These are phyloP conservation scores for Lasiodiplodia theobromae DNA, from an alignment of 2,329 filamentous ascomycete species.

Conservation along the genomic window DNA sequence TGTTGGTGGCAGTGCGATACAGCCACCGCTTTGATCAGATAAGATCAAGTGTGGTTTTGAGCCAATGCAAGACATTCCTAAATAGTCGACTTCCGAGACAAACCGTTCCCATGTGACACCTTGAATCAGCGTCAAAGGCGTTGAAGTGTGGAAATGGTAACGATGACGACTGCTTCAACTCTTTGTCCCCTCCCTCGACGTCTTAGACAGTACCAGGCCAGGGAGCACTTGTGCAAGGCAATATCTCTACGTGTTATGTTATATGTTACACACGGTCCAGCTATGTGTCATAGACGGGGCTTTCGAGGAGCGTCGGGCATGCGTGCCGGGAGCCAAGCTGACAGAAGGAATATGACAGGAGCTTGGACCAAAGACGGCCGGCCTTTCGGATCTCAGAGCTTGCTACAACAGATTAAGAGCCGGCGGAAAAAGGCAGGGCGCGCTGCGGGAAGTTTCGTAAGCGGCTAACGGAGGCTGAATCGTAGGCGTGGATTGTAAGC, in stretches of 20 bases:
- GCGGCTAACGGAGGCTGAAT: slow-evolving; percentile 5
- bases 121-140: neutral
- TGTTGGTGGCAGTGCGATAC: neutral
- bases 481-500: neutral
- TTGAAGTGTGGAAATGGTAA: neutral
- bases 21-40: neutral
- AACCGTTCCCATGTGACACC: neutral
- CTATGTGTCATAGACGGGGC: neutral
- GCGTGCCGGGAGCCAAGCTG: neutral
- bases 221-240: neutral
- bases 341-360: neutral
- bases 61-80: too few relatives aligned
- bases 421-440: neutral
- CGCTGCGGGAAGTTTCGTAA: neutral
- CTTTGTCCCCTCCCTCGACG: neutral
- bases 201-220: neutral
- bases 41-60: neutral
- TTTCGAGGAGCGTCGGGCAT: too few relatives aligned
- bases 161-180: neutral
- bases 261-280: neutral
- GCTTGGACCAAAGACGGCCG: neutral
- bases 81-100: neutral
- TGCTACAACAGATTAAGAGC: neutral
- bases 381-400: neutral
- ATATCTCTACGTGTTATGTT: neutral